Conservation (phyloP, 257 asterid species). For the Nicotiana paniculata region DNA sequence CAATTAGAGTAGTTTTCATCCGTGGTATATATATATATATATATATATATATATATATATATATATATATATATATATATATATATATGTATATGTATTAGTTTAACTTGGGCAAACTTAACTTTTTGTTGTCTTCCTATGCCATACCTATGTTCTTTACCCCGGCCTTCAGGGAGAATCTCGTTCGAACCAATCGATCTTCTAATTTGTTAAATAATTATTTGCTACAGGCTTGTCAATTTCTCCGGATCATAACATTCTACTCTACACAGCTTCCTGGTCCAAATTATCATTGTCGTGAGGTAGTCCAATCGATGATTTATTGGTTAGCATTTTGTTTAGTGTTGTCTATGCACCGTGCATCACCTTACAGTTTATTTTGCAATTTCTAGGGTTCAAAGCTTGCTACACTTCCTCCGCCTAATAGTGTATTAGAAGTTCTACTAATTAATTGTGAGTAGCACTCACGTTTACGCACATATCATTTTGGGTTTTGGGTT, state of each 20-base stretch:
- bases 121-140: neutral
- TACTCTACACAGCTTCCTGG: constrained; percentile 98
- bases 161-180: neutral
- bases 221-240: constrained; percentile 67
- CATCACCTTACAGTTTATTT: neutral
- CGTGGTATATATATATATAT: neutral
- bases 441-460: constrained; percentile 43
- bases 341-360: neutral
- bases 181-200: neutral
- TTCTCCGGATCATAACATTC: constrained; percentile 82
- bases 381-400: constrained; percentile 65
- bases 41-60: neutral
- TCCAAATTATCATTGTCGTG: constrained; percentile 96
- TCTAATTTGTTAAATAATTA: neutral
- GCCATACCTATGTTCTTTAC: neutral
- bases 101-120: neutral
- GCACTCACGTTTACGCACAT: neutral
- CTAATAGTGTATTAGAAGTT: constrained; percentile 58
- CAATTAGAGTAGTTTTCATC: neutral
- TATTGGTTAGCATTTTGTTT: neutral
- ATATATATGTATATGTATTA: no score
- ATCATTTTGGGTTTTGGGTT: neutral
- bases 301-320: constrained; percentile 35
- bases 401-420: constrained; percentile 85
- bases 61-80: neutral